Evolutionary conservation across 768 basidiomycete genomes (phyloP).

Genomic region (Naganishia onofrii): DNA sequence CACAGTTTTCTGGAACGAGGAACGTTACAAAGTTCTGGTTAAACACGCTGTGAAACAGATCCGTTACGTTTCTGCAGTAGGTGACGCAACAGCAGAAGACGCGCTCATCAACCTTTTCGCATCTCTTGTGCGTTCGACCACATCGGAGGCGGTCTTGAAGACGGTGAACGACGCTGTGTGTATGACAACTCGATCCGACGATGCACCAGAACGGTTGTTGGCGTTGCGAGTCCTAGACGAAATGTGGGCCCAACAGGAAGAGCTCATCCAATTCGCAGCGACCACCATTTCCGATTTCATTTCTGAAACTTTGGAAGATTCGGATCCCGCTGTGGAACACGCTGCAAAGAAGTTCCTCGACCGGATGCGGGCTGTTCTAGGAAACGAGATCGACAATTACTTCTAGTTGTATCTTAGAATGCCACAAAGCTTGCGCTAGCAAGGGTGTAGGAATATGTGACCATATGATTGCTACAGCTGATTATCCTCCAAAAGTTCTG

Average conservation of each 20-base stretch:
- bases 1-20: slow-evolving; percentile 81
- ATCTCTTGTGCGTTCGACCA: slow-evolving; percentile 61
- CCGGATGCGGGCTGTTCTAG: slow-evolving; percentile 36
- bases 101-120: slow-evolving; percentile 49
- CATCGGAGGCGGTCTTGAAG: slow-evolving; percentile 68
- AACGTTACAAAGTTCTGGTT: slow-evolving; percentile 40
- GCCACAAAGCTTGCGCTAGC: not conserved
- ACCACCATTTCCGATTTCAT: slow-evolving; percentile 57
- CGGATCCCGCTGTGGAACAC: slow-evolving; percentile 74
- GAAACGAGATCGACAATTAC: slow-evolving; percentile 21
- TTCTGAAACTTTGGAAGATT: slow-evolving; percentile 59
- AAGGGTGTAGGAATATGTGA: not conserved
- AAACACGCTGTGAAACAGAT: slow-evolving; percentile 67
- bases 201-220: slow-evolving; percentile 64
- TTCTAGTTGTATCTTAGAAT: not conserved
- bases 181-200: slow-evolving; percentile 85
- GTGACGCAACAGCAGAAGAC: slow-evolving; percentile 34
- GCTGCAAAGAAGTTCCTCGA: slow-evolving; percentile 57
- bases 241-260: slow-evolving; percentile 75
- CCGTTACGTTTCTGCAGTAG: slow-evolving; percentile 56
- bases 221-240: slow-evolving; percentile 67
- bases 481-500: not conserved
- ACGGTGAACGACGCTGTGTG: slow-evolving; percentile 75
- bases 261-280: slow-evolving; percentile 79
- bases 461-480: not conserved